phyloP scores from a whole-genome alignment of 1,284 basidiomycete genomes.

The Trichosporon faecale region DNA sequence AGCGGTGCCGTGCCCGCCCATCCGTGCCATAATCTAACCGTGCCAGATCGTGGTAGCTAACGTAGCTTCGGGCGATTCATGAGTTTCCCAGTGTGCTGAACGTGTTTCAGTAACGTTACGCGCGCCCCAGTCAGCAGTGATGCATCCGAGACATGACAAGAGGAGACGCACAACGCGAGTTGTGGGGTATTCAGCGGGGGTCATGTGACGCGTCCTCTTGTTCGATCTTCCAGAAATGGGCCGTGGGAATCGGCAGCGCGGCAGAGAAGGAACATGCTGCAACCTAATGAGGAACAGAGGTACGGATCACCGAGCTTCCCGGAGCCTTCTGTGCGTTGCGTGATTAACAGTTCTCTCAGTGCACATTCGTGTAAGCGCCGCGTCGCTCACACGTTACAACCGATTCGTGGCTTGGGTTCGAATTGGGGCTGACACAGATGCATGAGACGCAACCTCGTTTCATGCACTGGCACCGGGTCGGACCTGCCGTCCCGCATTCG shows the following conservation, averaged over 20 bases:
- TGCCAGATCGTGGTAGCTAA: background rate
- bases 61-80: background rate
- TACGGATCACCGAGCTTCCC: background rate
- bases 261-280: background rate
- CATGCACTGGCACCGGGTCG: background rate
- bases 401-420: background rate
- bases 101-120: background rate
- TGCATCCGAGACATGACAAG: background rate
- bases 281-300: background rate
- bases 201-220: background rate
- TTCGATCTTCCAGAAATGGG: background rate
- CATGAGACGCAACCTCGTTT: background rate
- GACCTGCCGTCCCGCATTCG: background rate
- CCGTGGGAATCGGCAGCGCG: background rate
- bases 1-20: background rate
- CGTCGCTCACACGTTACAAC: background rate
- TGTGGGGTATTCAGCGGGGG: background rate
- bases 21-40: background rate
- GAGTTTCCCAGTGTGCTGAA: background rate
- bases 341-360: background rate
- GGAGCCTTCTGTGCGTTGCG: background rate
- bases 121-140: background rate
- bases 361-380: background rate
- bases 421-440: background rate
- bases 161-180: background rate